Base-by-base conservation (phyloP, 805 yeast species). In the Henningerozyma blattae region DNA sequence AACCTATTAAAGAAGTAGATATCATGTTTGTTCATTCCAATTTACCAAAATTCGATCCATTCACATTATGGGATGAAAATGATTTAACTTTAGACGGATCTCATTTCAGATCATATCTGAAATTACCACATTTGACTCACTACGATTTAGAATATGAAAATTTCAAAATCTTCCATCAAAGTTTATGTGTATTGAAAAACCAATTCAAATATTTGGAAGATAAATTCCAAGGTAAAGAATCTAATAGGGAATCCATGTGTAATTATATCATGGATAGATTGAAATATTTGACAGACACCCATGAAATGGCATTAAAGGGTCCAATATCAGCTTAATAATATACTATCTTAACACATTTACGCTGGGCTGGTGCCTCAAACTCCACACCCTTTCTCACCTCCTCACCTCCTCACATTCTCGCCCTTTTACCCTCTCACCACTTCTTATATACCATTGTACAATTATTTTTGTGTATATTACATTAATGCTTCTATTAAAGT, bases 11-110 rank as follows among this genome's bases (percentile, higher is more conserved):
- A 24, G 43, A 39, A 26, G 42, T 37, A 26, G 51, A 46, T 22
- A 38, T 45, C 17, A 39, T 48, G 47, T 59, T 62, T 29, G 55
- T 61, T 7, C 66, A 61, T 40, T 62, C 65, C 12, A 59, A 61
- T 39, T 48, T 49, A 34, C 65, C 66, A 13, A 62, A 61, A 41
- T 48, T 61, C 31, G 57, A 61, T 38, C 67, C 66, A 22, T 46
- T 47, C 34, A 37, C 38, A 14, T 38, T 52, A 33, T 51, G 45
- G 37, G 29, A 40, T 18, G 28, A 38, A 3, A 45, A 43, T 9
- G 52, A 46, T 18, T 38, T 52, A 27, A 43, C 44, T 30, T 38
- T 34, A 27, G 37, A 47, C 27, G 52, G 50, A 7, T 34, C 43
- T 32, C 55, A 47, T 32, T 36, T 48, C 31, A 44, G 56, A 33